Evolutionary conservation across 1,139 yeast genomes (phyloP), one percentile per base, ranked within the genome.

Genomic region (Sugiyamaella sp.): DNA sequence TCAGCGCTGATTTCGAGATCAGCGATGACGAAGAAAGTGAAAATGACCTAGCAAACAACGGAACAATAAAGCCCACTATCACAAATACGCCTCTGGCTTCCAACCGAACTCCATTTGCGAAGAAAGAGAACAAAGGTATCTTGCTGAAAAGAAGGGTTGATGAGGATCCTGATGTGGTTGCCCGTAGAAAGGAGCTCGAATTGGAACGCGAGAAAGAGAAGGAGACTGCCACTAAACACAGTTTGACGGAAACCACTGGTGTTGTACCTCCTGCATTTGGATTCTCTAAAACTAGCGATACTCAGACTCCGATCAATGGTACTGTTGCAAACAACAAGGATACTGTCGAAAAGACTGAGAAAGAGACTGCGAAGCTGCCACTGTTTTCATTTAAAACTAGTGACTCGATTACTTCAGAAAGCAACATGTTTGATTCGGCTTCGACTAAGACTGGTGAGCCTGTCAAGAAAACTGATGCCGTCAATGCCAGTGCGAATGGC

Each of bases 1-100:
- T 67, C 47, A 58, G 66, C 17, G 70, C 67, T 4, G 63, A 60
- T 29, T 60, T 65, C 45, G 67, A 64, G 21, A 63, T 58, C 43
- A 52, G 60, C 24, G 62, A 60, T n/a, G 67, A 63, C 17, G 68
- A 64, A 14, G 57, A 49, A 61, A 60, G 12, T 55, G 55, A 20
- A 44, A 46, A 4, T 38, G 24, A 14, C 44, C 12, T 1, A 12
- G 19, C 5, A 3, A 45, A n/a, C 29, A 45, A 24, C 2, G 45
- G 29, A 14, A 20, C 9, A 12, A 33, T 29, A 16, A 12, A 17
- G n/a, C 17, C 22, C 19, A 17, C 12, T 5, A n/a, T 21, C 8
- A 43, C 43, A 17, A 22, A 29, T 9, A 16, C 24, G 14, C 16
- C 39, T 10, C 40, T 35, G 9, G 40, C 14, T 9, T 12, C 29